phyloP scores from a whole-genome alignment of 495 filamentous ascomycete species.

The Xylaria scruposa region DNA sequence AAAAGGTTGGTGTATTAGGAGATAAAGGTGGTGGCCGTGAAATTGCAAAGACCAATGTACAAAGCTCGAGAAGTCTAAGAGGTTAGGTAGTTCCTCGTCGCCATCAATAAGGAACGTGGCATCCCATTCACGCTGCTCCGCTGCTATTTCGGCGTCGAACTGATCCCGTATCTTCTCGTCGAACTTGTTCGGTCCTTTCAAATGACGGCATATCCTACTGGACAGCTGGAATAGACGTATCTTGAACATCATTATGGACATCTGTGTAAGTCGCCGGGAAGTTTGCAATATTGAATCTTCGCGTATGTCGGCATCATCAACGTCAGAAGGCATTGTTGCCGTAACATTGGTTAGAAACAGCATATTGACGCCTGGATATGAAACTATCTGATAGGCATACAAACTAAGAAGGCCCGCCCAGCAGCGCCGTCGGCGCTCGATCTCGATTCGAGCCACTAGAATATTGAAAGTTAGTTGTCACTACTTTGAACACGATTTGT shows the following conservation, averaged over 20 bases:
- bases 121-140: slow-evolving; percentile 49
- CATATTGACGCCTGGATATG: slow-evolving; percentile 35
- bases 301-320: slow-evolving; percentile 54
- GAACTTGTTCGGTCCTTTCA: slow-evolving; percentile 44
- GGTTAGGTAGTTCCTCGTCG: slow-evolving; percentile 31
- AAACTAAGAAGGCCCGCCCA: slow-evolving; percentile 56
- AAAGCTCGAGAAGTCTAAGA: slow-evolving; percentile 50
- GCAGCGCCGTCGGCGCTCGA: slow-evolving; percentile 54
- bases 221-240: slow-evolving; percentile 51
- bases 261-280: slow-evolving; percentile 51
- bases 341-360: slow-evolving; percentile 30
- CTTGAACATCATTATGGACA: slow-evolving; percentile 56
- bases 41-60: slow-evolving; percentile 56
- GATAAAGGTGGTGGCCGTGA: slow-evolving; percentile 55
- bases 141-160: slow-evolving; percentile 50
- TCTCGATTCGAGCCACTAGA: slow-evolving; percentile 48
- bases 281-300: slow-evolving; percentile 40
- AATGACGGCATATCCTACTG: slow-evolving; percentile 50
- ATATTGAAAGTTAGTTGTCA: neutral
- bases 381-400: slow-evolving; percentile 52
- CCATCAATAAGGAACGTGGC: slow-evolving; percentile 44
- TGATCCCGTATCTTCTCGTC: slow-evolving; percentile 39
- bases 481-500: neutral
- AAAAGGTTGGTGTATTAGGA: slow-evolving; percentile 53
- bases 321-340: slow-evolving; percentile 52